A percentile compares a stretch with the other conserved stretches of the same genome.
Conservation (phyloP, 2,329 filamentous ascomycete species). For the Botryotinia convoluta region DNA sequence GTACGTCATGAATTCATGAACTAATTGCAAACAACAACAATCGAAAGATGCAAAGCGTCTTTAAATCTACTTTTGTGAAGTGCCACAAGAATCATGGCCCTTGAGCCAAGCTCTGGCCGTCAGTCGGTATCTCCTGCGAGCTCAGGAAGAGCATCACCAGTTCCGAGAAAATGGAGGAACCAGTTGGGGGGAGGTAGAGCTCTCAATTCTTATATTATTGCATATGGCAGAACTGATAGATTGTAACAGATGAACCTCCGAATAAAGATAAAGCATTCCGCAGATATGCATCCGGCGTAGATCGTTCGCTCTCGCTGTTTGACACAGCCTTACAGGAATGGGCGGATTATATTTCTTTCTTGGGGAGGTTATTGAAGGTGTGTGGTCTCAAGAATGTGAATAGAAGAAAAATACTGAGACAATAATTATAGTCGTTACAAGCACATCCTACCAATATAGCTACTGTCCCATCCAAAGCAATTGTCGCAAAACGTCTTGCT, state of each 20-base stretch:
- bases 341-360: constrained; percentile 98
- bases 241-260: constrained; percentile 50
- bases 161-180: constrained; percentile 72
- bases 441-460: constrained; percentile 70
- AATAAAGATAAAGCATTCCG: constrained; percentile 70
- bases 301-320: constrained; percentile 83
- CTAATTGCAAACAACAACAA: constrained; percentile 17
- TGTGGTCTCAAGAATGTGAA: constrained; percentile 26
- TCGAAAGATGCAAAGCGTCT: constrained; percentile 29
- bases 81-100: constrained; percentile 52
- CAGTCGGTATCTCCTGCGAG: constrained; percentile 73
- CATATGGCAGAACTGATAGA: constrained; percentile 7
- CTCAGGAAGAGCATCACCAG: constrained; percentile 77
- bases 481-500: constrained; percentile 84
- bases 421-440: constrained; percentile 70
- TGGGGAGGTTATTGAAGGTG: constrained; percentile 87
- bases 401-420: constrained; percentile 31
- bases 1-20: constrained; percentile 21
- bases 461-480: constrained; percentile 75
- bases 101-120: constrained; percentile 56
- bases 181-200: constrained; percentile 70
- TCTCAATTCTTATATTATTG: not conserved
- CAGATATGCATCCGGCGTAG: constrained; percentile 84
- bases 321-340: constrained; percentile 95
- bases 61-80: constrained; percentile 27